Evolutionary conservation across 75 land plant genomes (phyloP).

Genomic region (Ceratopteris richardii): DNA sequence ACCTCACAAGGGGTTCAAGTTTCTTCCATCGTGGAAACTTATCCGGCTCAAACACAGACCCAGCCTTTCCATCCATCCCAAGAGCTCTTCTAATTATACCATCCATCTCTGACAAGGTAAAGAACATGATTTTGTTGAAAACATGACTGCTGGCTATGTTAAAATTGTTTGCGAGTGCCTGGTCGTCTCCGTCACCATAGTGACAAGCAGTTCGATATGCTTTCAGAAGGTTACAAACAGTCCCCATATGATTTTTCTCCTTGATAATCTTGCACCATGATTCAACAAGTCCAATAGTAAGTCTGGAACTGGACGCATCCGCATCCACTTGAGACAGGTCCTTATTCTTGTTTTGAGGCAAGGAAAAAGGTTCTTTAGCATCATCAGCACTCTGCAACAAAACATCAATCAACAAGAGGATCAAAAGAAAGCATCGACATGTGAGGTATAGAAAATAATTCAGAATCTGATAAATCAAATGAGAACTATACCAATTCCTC

Average conservation of each 20-base stretch:
- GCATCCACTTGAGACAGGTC: slow-evolving; percentile 2
- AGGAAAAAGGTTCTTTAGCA: background rate
- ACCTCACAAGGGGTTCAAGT: slow-evolving; percentile 54
- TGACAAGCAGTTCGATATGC: slow-evolving; percentile 86
- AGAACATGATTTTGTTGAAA: slow-evolving; percentile 58
- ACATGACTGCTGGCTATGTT: slow-evolving; percentile 67
- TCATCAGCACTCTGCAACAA: slow-evolving; percentile 12
- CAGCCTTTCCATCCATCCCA: slow-evolving; percentile 57
- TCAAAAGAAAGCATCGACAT: no score
- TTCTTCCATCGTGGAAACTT: slow-evolving; percentile 52
- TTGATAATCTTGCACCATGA: slow-evolving; percentile 49
- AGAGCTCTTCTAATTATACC: slow-evolving; percentile 44
- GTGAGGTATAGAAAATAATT: no score
- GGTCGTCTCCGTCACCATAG: slow-evolving; percentile 69
- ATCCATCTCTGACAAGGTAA: slow-evolving; percentile 62
- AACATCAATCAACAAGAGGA: no score
- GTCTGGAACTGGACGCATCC: slow-evolving; percentile 24
- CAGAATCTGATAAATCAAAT: background rate
- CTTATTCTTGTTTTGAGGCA: no score
- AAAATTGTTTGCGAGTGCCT: slow-evolving; percentile 42
- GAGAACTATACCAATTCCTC: slow-evolving; percentile 40
- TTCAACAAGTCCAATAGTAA: slow-evolving; percentile 64
- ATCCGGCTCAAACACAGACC: slow-evolving; percentile 35
- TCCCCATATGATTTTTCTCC: slow-evolving; percentile 42
- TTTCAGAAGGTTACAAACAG: slow-evolving; percentile 50